Evolutionary conservation across 768 basidiomycete species (phyloP).

Genomic region (Suillus weaverae): DNA sequence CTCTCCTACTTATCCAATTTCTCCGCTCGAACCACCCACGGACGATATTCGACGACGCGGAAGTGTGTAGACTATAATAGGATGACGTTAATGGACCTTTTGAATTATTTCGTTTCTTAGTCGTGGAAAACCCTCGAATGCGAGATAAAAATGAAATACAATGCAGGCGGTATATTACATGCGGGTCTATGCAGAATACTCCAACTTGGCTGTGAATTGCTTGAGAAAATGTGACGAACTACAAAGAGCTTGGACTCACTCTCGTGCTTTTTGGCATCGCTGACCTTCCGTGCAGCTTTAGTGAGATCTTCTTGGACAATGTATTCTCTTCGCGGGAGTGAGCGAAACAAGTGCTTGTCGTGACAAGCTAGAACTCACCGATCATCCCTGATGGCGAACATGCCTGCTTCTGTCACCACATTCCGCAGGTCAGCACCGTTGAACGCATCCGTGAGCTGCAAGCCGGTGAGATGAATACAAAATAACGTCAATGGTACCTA

Average conservation of each 20-base stretch:
- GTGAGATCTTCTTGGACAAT: slow-evolving; percentile 93
- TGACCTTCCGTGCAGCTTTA: slow-evolving; percentile 93
- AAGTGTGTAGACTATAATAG: slow-evolving; percentile 9
- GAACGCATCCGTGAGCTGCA: slow-evolving; percentile 82
- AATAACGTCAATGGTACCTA: slow-evolving; percentile 28
- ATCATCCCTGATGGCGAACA: slow-evolving; percentile 98
- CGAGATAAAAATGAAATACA: slow-evolving; percentile 9
- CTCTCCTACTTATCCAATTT: background rate
- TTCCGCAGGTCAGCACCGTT: slow-evolving; percentile 97
- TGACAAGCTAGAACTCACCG: slow-evolving; percentile 46
- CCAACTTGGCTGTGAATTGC: slow-evolving; percentile 38
- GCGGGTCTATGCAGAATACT: slow-evolving; percentile 40
- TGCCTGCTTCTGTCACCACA: slow-evolving; percentile 92
- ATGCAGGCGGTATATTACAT: slow-evolving; percentile 26
- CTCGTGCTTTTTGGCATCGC: slow-evolving; percentile 97
- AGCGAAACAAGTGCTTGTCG: slow-evolving; percentile 2
- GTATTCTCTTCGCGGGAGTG: slow-evolving; percentile 60
- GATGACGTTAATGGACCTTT: slow-evolving; percentile 10
- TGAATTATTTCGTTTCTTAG: slow-evolving; percentile 4
- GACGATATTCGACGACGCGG: background rate
- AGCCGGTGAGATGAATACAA: slow-evolving; percentile 11
- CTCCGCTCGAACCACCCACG: background rate
- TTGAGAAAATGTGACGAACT: slow-evolving; percentile 8
- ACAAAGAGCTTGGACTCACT: slow-evolving; percentile 50
- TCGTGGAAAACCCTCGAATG: background rate